Conservation (phyloP, 208 protist species). For the Angomonas desouzai region DNA sequence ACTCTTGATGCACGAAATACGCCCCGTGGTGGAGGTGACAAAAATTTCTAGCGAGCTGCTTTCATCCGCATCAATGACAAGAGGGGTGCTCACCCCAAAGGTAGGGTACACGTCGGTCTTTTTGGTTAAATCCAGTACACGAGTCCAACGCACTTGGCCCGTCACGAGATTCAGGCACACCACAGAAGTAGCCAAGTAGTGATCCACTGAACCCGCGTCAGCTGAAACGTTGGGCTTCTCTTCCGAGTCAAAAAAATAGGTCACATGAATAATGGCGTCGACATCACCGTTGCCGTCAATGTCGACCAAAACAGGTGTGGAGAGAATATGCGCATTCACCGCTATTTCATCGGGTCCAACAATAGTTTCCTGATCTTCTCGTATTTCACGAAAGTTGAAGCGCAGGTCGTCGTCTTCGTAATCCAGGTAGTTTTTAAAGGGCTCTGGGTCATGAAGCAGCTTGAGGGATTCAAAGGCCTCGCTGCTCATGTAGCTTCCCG, state of each 20-base stretch:
- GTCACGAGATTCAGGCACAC: conserved; percentile 81
- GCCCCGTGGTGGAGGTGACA: conserved; percentile 74
- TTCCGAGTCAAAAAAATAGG: conserved; percentile 87
- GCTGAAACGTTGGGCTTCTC: conserved; percentile 33
- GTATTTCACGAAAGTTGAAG: conserved; percentile 36
- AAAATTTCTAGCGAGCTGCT: conserved; percentile 53
- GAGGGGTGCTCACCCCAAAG: conserved; percentile 73
- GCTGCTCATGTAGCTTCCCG: conserved; percentile 45
- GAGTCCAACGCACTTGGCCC: conserved; percentile 80
- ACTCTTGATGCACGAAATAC: conserved; percentile 37
- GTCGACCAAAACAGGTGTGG: conserved; percentile 82
- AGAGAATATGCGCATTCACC: conserved; percentile 85
- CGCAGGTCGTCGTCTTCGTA: conserved; percentile 24
- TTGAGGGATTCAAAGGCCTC: conserved; percentile 72
- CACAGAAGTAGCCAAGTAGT: conserved; percentile 89
- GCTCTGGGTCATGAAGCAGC: conserved; percentile 71
- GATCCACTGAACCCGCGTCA: conserved; percentile 19
- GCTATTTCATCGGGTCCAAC: conserved; percentile 60
- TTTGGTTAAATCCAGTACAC: conserved; percentile 76
- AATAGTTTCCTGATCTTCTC: conserved; percentile 16
- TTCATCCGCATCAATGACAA: conserved; percentile 74
- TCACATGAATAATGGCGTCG: conserved; percentile 88
- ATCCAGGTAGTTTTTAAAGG: conserved; percentile 34
- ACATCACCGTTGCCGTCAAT: conserved; percentile 79
- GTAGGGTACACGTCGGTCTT: conserved; percentile 40